Percentiles rank a stretch among this genome's conserved stretches.
These are phyloP conservation scores for Cyberlindnera bimundalis DNA, from an alignment of 805 yeast genomes.

Conservation along the genomic window DNA sequence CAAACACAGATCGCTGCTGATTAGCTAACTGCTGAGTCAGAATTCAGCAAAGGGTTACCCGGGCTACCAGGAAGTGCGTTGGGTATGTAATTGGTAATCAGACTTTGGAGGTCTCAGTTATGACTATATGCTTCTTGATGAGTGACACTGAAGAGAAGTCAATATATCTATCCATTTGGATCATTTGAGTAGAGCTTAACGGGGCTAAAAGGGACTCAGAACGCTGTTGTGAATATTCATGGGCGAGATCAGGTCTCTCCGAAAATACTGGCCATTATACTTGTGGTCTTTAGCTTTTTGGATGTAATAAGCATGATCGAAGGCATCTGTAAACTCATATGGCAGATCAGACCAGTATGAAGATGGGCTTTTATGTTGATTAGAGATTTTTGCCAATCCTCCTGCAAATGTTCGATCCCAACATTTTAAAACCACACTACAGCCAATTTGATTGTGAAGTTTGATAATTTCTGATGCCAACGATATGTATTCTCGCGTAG, in stretches of 20 bases:
- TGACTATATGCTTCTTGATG: too few relatives aligned
- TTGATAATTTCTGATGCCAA: background rate
- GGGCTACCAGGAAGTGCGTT: too few relatives aligned
- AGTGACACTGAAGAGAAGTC: too few relatives aligned
- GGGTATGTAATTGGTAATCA: too few relatives aligned
- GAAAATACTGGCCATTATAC: background rate
- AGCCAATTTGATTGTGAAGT: slow-evolving; percentile 1
- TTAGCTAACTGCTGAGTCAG: too few relatives aligned
- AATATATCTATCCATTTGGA: too few relatives aligned
- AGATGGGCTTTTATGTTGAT: background rate
- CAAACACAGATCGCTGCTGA: too few relatives aligned
- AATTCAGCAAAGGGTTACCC: slow-evolving; percentile 3
- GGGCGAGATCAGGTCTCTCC: background rate
- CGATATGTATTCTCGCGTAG: slow-evolving; percentile 3
- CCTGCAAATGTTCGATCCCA: slow-evolving; percentile 9
- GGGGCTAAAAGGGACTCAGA: too few relatives aligned
- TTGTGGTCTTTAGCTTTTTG: slow-evolving; percentile 1
- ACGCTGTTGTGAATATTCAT: background rate
- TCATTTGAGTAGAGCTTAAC: too few relatives aligned
- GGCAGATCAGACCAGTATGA: slow-evolving; percentile 4
- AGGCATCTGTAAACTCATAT: background rate
- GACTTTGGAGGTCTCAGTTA: too few relatives aligned
- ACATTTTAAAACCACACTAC: slow-evolving; percentile 9
- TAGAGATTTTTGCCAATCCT: slow-evolving; percentile 2
- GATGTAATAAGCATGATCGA: slow-evolving; percentile 5